Percentiles rank a stretch among this genome's conserved stretches.
Evolutionary conservation across 2,329 filamentous ascomycete species (phyloP).

Genomic region (Berkeleyomyces basicola): DNA sequence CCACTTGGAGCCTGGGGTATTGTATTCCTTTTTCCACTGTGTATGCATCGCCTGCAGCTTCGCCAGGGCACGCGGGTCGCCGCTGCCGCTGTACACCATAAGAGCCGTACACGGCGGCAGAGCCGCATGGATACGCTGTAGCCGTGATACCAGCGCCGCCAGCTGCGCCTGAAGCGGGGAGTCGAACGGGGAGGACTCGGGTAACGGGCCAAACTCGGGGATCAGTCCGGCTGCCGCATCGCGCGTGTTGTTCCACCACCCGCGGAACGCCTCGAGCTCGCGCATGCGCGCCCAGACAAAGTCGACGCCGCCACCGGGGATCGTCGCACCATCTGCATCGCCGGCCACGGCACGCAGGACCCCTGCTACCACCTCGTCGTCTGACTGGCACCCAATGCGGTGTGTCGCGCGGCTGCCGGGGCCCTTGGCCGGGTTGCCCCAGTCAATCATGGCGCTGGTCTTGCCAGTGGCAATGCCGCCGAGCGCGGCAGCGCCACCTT

Average conservation of each 20-base stretch:
- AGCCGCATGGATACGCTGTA: slow-evolving; percentile 37
- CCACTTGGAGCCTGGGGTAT: slow-evolving; percentile 46
- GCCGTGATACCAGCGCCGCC: slow-evolving; percentile 28
- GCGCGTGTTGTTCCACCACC: slow-evolving; percentile 49
- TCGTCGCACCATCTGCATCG: slow-evolving; percentile 39
- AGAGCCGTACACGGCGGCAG: slow-evolving; percentile 50
- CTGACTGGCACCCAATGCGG: slow-evolving; percentile 39
- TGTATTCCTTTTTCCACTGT: slow-evolving; percentile 47
- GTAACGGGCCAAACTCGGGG: slow-evolving; percentile 11
- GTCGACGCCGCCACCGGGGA: slow-evolving; percentile 44
- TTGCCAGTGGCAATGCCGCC: slow-evolving; percentile 40
- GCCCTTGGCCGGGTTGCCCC: slow-evolving; percentile 58
- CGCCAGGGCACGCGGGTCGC: slow-evolving; percentile 51
- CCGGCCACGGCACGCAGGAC: slow-evolving; percentile 42
- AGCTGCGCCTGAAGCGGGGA: slow-evolving; percentile 30
- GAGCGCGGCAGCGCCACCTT: slow-evolving; percentile 39
- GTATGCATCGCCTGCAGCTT: slow-evolving; percentile 42
- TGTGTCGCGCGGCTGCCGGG: slow-evolving; percentile 39
- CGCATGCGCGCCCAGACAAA: slow-evolving; percentile 52
- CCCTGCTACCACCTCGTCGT: slow-evolving; percentile 39
- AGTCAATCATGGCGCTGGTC: slow-evolving; percentile 67
- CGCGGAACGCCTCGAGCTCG: slow-evolving; percentile 46
- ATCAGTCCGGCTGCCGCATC: slow-evolving; percentile 20
- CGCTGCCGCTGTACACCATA: slow-evolving; percentile 48
- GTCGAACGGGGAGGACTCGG: slow-evolving; percentile 14